These are phyloP conservation scores for Xylaria sp. DNA, from an alignment of 2,329 filamentous ascomycete species.

Conservation along the genomic window DNA sequence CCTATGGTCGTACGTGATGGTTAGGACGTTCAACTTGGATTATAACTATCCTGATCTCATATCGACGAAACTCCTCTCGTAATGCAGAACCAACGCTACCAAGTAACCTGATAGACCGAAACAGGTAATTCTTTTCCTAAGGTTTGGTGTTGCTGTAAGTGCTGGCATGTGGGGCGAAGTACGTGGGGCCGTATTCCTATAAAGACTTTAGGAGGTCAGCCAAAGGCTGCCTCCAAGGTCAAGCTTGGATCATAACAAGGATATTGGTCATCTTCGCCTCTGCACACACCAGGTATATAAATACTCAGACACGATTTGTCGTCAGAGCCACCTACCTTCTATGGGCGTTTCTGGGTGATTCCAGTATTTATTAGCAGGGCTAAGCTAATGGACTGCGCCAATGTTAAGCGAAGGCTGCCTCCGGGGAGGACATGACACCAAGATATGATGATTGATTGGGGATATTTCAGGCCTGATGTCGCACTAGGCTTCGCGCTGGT, in stretches of 20 bases:
- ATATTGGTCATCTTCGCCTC: background rate
- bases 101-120: no score
- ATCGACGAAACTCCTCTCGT: no score
- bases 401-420: background rate
- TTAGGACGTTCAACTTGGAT: no score
- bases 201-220: background rate
- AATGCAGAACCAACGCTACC: no score
- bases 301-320: background rate
- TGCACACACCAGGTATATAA: background rate
- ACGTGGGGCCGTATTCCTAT: background rate
- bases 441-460: slow-evolving; percentile 10
- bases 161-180: no score
- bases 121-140: no score
- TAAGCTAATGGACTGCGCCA: background rate
- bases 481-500: slow-evolving; percentile 18
- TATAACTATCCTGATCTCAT: no score
- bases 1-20: no score
- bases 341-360: background rate
- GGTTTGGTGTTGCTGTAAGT: no score
- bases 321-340: background rate
- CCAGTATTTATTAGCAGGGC: background rate
- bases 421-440: background rate
- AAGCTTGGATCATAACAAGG: background rate
- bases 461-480: slow-evolving; percentile 15
- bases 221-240: slow-evolving; percentile 1